A percentile compares a stretch with the other conserved stretches of the same genome.
Evolutionary conservation across 768 basidiomycete genomes (phyloP).

Genomic region (Cyathus striatus): DNA sequence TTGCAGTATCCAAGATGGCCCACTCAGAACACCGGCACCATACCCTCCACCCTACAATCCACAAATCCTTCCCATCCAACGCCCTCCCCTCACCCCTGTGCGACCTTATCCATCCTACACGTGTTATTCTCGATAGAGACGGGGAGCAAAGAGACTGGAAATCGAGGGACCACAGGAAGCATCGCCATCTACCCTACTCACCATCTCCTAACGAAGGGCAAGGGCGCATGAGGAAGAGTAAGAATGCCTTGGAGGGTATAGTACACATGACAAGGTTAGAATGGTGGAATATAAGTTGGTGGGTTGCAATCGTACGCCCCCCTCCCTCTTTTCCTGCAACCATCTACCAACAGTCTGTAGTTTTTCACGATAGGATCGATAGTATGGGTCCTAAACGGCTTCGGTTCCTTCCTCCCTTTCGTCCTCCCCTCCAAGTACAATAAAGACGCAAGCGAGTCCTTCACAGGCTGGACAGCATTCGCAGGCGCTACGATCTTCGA

Average conservation of each 20-base stretch:
- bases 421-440: constrained; percentile 20
- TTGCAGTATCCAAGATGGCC: too few species aligned
- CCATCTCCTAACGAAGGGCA: constrained; percentile 19
- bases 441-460: constrained; percentile 23
- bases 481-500: constrained; percentile 59
- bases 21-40: constrained; percentile 20
- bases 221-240: constrained; percentile 9
- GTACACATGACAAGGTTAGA: constrained; percentile 27
- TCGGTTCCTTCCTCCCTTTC: constrained; percentile 46
- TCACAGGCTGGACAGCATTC: constrained; percentile 46
- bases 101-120: constrained; percentile 30
- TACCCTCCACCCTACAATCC: constrained; percentile 20
- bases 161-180: constrained; percentile 34
- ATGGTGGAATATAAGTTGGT: constrained; percentile 42
- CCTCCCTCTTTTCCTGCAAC: background rate
- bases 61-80: constrained; percentile 18
- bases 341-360: too few species aligned
- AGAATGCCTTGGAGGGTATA: constrained; percentile 12
- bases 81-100: constrained; percentile 16
- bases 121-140: constrained; percentile 17
- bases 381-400: constrained; percentile 55
- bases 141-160: constrained; percentile 21
- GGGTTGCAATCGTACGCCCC: constrained; percentile 30
- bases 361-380: constrained; percentile 36
- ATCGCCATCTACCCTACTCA: constrained; percentile 20